Percentiles rank a stretch among this genome's conserved stretches.
These are phyloP conservation scores for Pleurotus platypus DNA, from an alignment of 768 basidiomycete species.

Conservation along the genomic window DNA sequence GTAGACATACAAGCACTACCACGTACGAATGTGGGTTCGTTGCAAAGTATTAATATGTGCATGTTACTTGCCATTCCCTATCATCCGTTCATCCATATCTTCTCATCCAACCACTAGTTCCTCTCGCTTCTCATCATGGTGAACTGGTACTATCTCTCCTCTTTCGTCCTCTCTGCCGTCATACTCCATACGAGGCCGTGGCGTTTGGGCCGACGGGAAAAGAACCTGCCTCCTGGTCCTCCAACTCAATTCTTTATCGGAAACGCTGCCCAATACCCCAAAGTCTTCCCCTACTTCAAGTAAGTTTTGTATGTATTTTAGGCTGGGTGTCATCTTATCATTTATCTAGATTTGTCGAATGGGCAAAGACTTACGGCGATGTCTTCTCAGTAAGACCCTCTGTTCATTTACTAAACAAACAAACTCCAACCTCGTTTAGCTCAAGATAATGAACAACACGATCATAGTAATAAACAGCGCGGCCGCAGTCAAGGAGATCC, in stretches of 20 bases:
- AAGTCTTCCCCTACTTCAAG: slow-evolving; percentile 4
- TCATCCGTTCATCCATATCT: too few species aligned
- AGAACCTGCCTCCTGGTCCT: slow-evolving; percentile 21
- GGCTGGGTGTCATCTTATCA: not conserved
- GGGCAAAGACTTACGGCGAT: slow-evolving; percentile 14
- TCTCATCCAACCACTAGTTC: too few species aligned
- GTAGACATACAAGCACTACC: too few species aligned
- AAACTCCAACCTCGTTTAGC: slow-evolving; percentile 5
- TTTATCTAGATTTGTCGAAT: slow-evolving; percentile 13
- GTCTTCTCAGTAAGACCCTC: slow-evolving; percentile 10
- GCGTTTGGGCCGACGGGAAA: slow-evolving; percentile 11
- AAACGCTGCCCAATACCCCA: slow-evolving; percentile 20
- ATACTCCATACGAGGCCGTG: not conserved
- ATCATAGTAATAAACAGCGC: slow-evolving; percentile 20
- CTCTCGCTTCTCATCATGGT: too few species aligned
- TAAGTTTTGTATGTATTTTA: not conserved
- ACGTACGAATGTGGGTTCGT: too few species aligned
- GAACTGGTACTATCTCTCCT: not conserved
- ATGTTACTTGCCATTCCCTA: too few species aligned
- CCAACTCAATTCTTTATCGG: slow-evolving; percentile 21
- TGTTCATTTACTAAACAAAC: not conserved
- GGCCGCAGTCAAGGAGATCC: slow-evolving; percentile 19
- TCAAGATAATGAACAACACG: slow-evolving; percentile 20
- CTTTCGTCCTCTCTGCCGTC: not conserved
- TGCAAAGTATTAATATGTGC: too few species aligned